Evolutionary conservation across 169 alveolate species (phyloP).

Genomic region (Neospora caninum): DNA sequence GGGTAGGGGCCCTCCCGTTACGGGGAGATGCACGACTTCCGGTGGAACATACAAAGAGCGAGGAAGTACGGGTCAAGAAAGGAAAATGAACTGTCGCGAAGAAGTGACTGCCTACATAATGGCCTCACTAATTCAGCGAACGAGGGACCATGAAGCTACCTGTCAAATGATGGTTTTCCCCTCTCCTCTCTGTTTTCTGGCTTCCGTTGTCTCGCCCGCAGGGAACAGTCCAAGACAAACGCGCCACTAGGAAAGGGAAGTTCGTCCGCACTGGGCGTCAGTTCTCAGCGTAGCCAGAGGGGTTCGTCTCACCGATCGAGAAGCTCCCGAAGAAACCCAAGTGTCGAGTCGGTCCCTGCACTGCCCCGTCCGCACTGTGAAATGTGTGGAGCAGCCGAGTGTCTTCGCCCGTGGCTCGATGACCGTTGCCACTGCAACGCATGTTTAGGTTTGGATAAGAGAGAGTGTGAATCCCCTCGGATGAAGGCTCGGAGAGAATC

Average conservation of each 20-base stretch:
- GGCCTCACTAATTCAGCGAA: no score
- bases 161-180: no score
- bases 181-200: neutral
- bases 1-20: no score
- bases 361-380: slow-evolving; percentile 46
- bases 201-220: no score
- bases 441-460: neutral
- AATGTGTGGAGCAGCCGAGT: slow-evolving; percentile 43
- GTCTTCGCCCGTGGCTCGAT: slow-evolving; percentile 35
- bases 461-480: slow-evolving; percentile 32
- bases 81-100: no score
- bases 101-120: no score
- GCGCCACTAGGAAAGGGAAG: neutral
- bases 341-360: neutral
- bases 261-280: neutral
- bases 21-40: no score
- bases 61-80: no score
- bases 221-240: neutral
- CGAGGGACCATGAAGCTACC: no score
- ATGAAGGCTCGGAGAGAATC: slow-evolving; percentile 29
- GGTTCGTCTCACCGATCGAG: neutral
- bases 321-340: neutral
- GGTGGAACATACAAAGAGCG: no score
- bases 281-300: neutral
- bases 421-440: slow-evolving; percentile 45